Conservation (phyloP, 2,329 filamentous ascomycete species). For the Pseudomassariella vexata region DNA sequence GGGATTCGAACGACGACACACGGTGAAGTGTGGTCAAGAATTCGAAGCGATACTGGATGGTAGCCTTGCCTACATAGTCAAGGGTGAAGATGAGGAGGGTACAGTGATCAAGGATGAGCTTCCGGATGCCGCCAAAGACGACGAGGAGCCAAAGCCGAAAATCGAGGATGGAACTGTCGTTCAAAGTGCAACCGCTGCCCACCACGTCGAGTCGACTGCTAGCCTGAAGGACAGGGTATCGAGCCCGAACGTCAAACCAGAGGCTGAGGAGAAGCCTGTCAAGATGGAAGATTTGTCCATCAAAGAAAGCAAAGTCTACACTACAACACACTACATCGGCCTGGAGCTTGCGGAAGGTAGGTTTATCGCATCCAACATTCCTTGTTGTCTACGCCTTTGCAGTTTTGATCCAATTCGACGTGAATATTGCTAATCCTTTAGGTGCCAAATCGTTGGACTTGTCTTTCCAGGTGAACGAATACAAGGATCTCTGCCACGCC, state of each 20-base stretch:
- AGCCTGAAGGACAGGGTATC: conserved; percentile 6
- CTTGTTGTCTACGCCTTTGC: conserved; percentile 1
- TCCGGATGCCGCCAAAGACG: conserved; percentile 16
- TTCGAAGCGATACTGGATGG: conserved; percentile 50
- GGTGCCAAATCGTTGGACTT: conserved; percentile 69
- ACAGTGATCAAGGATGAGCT: conserved; percentile 18
- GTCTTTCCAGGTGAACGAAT: conserved; percentile 76
- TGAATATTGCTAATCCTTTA: conserved; percentile 30
- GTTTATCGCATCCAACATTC: conserved; percentile 19
- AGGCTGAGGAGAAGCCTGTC: conserved; percentile 20
- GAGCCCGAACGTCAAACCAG: conserved; percentile 10
- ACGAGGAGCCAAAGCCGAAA: conserved; percentile 8
- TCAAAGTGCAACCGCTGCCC: conserved; percentile 1
- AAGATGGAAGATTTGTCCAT: conserved; percentile 17
- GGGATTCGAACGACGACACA: conserved; percentile 78
- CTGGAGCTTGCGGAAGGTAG: conserved; percentile 72
- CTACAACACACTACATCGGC: conserved; percentile 91
- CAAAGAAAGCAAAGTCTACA: conserved; percentile 56
- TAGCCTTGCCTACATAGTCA: conserved; percentile 38
- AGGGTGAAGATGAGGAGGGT: conserved; percentile 20
- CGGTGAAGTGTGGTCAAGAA: conserved; percentile 51
- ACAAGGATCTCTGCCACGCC: conserved; percentile 73
- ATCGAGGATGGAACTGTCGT: conserved; percentile 13
- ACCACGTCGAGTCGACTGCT: conserved; percentile 6
- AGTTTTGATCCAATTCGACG: conserved; percentile 6